phyloP scores from a whole-genome alignment of 768 basidiomycete species.

The Trametes villosa region DNA sequence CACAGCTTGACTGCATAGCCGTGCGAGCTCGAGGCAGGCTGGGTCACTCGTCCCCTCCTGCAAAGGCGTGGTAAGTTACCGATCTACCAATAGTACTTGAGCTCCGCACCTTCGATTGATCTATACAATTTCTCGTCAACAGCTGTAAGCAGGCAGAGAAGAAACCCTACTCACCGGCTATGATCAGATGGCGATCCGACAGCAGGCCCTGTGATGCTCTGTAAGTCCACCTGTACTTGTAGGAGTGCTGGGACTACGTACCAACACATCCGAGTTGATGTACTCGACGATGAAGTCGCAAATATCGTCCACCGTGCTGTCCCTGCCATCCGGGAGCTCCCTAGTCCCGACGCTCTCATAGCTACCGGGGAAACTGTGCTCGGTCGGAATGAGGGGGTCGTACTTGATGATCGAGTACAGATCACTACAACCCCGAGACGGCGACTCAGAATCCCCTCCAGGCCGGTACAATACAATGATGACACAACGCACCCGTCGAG shows the following conservation, averaged over 20 bases:
- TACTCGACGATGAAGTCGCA: slow-evolving; percentile 85
- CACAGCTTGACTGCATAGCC: slow-evolving; percentile 68
- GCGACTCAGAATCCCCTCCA: not conserved
- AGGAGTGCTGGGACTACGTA: slow-evolving; percentile 36
- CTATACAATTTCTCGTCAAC: slow-evolving; percentile 38
- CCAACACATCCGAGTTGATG: slow-evolving; percentile 81
- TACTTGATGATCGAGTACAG: slow-evolving; percentile 64
- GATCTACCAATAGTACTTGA: not conserved
- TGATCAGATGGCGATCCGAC: slow-evolving; percentile 67
- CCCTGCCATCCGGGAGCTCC: slow-evolving; percentile 31
- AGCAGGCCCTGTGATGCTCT: slow-evolving; percentile 15
- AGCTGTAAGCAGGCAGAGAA: not conserved
- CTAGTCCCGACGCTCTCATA: slow-evolving; percentile 45
- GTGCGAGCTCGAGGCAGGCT: slow-evolving; percentile 60
- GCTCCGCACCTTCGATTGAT: slow-evolving; percentile 65
- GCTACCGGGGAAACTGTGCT: slow-evolving; percentile 51
- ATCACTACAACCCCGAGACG: slow-evolving; percentile 58
- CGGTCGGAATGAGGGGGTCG: slow-evolving; percentile 56
- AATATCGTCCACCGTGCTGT: slow-evolving; percentile 68
- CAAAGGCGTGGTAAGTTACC: not conserved
- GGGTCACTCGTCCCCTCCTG: slow-evolving; percentile 66
- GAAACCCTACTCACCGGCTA: slow-evolving; percentile 59
- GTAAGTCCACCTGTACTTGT: not conserved
- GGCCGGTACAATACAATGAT: not conserved
- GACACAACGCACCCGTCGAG: slow-evolving; percentile 64